Percentiles rank a stretch among this genome's conserved stretches.
phyloP scores from a whole-genome alignment of 2,329 filamentous ascomycete genomes.

The Bipolaris bicolor region DNA sequence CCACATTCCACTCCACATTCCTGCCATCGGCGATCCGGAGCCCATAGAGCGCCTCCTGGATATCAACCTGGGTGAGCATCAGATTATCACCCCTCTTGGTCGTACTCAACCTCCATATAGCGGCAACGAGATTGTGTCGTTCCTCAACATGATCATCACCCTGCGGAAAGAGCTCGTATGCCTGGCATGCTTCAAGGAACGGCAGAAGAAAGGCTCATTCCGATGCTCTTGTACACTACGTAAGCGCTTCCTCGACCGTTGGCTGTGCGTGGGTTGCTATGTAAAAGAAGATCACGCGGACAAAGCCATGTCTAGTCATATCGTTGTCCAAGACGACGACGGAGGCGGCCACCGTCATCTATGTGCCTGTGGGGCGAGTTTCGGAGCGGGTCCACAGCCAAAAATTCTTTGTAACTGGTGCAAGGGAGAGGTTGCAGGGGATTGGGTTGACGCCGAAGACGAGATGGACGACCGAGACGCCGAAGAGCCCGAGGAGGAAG shows the following conservation, averaged over 20 bases:
- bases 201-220: not conserved
- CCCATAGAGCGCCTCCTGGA: constrained; percentile 30
- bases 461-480: not conserved
- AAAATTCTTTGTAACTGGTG: constrained; percentile 19
- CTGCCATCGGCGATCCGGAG: constrained; percentile 20
- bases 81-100: constrained; percentile 14
- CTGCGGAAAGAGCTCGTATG: constrained; percentile 21
- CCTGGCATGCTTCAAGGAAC: constrained; percentile 18
- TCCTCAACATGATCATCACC: not conserved
- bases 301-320: not conserved
- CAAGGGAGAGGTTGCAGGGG: constrained; percentile 5
- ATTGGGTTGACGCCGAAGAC: not conserved
- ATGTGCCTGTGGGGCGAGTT: constrained; percentile 11
- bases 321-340: not conserved
- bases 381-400: not conserved
- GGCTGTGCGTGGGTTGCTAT: constrained; percentile 26
- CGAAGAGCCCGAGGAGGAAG: constrained; percentile 1
- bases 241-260: constrained; percentile 26
- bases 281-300: constrained; percentile 2
- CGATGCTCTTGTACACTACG: constrained; percentile 26
- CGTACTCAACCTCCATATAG: constrained; percentile 23
- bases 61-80: constrained; percentile 23
- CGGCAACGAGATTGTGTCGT: constrained; percentile 15
- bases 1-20: constrained; percentile 24
- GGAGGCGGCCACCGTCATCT: constrained; percentile 2